Base-by-base conservation (phyloP, 1,284 basidiomycete species). In the Laetiporus sulphureus region DNA sequence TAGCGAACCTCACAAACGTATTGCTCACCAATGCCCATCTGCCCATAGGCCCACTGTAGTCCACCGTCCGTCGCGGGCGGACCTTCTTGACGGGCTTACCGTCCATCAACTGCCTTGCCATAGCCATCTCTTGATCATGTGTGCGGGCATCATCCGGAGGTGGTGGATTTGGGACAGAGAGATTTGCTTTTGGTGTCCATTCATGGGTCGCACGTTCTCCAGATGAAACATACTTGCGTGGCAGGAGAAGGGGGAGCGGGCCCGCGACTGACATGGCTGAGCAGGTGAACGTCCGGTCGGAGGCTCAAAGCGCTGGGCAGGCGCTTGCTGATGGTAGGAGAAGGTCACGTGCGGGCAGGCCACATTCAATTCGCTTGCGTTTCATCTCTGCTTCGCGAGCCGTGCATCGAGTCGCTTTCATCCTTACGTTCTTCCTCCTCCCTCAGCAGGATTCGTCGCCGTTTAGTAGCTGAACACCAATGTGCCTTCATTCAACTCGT, bases 61-160 rank as follows among this genome's bases (percentile, higher is more conserved):
- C 95, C 11, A 98, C 91, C 12, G 95, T 98, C 60, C 92, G 69
- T 46, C 95, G 70, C 16, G 95, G 93, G 52, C 92, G 76, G 42
- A 91, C 92, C 67, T 93, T 92, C 68, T 92, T 91, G 49, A 91
- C 73, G 4, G 79, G 71, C 64, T 77, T 91, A 24, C 73, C 86
- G 57, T 84, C 89, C 40, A 81, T 63, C 46, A 78, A 60, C 49
- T 83, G 79, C 36, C 79, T 63, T 3, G 77, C 76, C 46, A 73
- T 82, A 2, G 88, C 85, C 56, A 87, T 69, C 57, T 93, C 89
- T 42, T 83, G 74, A 44, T 91, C 87, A 45, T 83, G 71, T 41
- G 83, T 67, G 46, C 80, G 79, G 10, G 77, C 73, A 49, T 85
- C 80, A 53, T 91, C 88, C 36, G 82, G 70, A 6, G 86, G 84